Percentiles rank a stretch among this genome's conserved stretches.
phyloP scores from a whole-genome alignment of 2,329 filamentous ascomycete genomes.

The Rutstroemia sydowiana region DNA sequence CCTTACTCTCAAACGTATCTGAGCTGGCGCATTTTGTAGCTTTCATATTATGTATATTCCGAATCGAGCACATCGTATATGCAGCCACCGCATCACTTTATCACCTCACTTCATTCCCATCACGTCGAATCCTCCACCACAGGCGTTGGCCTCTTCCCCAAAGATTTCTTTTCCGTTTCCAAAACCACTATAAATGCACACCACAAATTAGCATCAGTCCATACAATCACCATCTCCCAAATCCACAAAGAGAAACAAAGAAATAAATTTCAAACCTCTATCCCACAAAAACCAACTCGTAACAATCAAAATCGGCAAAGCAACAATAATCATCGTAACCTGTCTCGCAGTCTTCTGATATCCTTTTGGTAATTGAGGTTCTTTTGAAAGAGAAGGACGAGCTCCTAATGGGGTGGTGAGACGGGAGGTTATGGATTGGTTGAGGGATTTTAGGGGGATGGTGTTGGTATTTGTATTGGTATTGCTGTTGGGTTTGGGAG shows the following conservation, averaged over 20 bases:
- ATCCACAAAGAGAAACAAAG: background rate
- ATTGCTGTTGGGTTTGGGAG: background rate
- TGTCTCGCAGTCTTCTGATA: slow-evolving; percentile 27
- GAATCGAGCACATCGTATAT: too few relatives aligned
- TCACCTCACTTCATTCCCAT: background rate
- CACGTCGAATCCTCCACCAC: background rate
- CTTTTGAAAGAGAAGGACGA: slow-evolving; percentile 11
- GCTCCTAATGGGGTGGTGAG: slow-evolving; percentile 25
- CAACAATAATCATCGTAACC: slow-evolving; percentile 28
- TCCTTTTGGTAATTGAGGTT: slow-evolving; percentile 19
- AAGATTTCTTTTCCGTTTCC: background rate
- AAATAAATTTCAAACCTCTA: slow-evolving; percentile 21
- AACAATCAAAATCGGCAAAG: slow-evolving; percentile 28
- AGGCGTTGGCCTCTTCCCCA: too few relatives aligned
- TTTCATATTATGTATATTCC: too few relatives aligned
- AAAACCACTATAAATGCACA: slow-evolving; percentile 1
- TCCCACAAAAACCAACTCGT: slow-evolving; percentile 30
- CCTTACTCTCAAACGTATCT: too few relatives aligned
- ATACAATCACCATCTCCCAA: background rate
- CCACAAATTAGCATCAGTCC: background rate
- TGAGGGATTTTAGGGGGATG: slow-evolving; percentile 23
- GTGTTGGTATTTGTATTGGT: slow-evolving; percentile 1
- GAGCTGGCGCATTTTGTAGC: too few relatives aligned
- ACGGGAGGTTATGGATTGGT: slow-evolving; percentile 26
- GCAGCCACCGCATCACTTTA: too few relatives aligned